phyloP scores from a whole-genome alignment of 1,284 basidiomycete genomes.

The Cryptococcus floricola region DNA sequence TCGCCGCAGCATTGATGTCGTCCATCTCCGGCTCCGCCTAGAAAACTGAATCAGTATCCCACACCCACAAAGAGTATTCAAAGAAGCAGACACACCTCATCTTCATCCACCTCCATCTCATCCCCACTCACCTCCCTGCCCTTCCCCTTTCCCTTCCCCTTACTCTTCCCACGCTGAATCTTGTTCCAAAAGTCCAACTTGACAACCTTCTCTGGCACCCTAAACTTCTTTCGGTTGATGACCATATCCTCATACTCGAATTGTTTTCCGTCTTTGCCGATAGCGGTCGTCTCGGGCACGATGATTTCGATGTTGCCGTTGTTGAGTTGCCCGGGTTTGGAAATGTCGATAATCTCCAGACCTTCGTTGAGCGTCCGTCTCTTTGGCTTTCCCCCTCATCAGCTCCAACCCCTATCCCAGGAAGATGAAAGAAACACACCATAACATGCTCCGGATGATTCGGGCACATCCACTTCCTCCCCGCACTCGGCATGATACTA shows the following conservation, averaged over 20 bases:
- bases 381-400: conserved; percentile 57
- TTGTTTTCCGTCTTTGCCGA: background rate
- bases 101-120: background rate
- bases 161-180: conserved; percentile 50
- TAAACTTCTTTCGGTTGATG: conserved; percentile 67
- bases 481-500: conserved; percentile 74
- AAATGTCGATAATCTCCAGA: conserved; percentile 64
- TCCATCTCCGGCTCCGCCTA: background rate
- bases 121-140: background rate
- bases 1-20: conserved; percentile 1
- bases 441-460: conserved; percentile 81
- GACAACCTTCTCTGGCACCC: conserved; percentile 89
- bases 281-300: background rate
- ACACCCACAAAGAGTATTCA: background rate
- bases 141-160: background rate
- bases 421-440: conserved; percentile 18
- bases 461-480: conserved; percentile 98
- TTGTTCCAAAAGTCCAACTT: conserved; percentile 94
- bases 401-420: background rate
- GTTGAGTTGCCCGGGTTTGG: conserved; percentile 67
- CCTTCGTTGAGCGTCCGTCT: conserved; percentile 70
- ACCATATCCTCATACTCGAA: conserved; percentile 51
- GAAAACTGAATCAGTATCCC: background rate
- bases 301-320: conserved; percentile 85
- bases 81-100: background rate